Conservation (phyloP, 768 basidiomycete species). For the Tylopilus subfusipes region DNA sequence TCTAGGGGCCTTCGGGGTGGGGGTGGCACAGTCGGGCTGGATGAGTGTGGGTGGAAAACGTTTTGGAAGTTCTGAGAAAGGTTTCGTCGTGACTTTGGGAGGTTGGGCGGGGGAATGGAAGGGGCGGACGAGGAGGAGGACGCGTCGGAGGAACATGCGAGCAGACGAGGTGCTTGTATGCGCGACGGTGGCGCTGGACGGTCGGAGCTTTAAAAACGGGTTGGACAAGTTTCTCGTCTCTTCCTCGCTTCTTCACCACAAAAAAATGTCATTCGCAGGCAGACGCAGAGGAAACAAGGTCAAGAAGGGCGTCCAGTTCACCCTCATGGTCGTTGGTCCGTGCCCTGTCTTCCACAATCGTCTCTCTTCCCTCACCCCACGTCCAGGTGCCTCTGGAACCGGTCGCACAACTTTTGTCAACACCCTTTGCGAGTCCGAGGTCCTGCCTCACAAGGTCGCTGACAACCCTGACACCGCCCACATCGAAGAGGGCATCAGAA, state of each 20-base stretch:
- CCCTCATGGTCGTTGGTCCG: constrained; percentile 96
- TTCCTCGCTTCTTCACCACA: constrained; percentile 26
- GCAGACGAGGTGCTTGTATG: constrained; percentile 17
- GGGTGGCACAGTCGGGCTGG: neutral
- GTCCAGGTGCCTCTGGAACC: constrained; percentile 91
- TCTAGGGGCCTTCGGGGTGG: neutral
- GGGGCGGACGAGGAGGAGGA: constrained; percentile 2
- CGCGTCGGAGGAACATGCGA: constrained; percentile 11
- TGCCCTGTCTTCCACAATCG: constrained; percentile 12
- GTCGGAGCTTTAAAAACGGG: constrained; percentile 35
- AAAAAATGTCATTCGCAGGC: constrained; percentile 77
- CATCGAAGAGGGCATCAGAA: constrained; percentile 89
- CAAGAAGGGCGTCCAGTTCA: constrained; percentile 99
- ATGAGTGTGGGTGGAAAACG: constrained; percentile 16
- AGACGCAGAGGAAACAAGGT: constrained; percentile 90
- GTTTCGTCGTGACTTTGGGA: constrained; percentile 45
- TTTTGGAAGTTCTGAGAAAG: constrained; percentile 56
- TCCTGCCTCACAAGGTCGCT: constrained; percentile 81
- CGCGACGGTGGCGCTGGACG: constrained; percentile 32
- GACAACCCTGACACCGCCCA: constrained; percentile 88
- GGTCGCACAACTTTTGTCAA: constrained; percentile 99
- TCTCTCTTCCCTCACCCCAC: constrained; percentile 6
- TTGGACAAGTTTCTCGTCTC: constrained; percentile 33
- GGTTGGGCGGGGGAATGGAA: constrained; percentile 9
- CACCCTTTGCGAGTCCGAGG: constrained; percentile 96